phyloP scores from a whole-genome alignment of 2,329 filamentous ascomycete species.

The Colletotrichum lentis region DNA sequence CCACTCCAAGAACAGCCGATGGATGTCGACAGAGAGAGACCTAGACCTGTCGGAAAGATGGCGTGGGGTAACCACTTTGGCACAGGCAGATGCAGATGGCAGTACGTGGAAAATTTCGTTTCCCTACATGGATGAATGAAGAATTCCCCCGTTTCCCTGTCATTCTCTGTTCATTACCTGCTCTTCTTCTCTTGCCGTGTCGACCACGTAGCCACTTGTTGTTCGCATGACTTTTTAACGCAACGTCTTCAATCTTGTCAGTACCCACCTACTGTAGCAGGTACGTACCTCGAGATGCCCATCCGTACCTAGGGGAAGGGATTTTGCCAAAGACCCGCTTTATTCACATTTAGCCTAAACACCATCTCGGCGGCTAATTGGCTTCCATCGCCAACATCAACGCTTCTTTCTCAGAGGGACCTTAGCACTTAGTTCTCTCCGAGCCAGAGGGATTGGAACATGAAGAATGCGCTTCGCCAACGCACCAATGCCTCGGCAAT shows the following conservation, averaged over 20 bases:
- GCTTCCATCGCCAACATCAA: slow-evolving; percentile 21
- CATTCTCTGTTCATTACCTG: background rate
- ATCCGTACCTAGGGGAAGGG: slow-evolving; percentile 8
- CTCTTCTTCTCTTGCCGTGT: background rate
- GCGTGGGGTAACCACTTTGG: slow-evolving; percentile 6
- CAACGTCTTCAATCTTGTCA: background rate
- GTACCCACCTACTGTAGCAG: background rate
- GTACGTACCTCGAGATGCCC: background rate
- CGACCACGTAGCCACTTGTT: background rate
- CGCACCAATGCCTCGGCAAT: background rate
- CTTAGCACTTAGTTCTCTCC: background rate
- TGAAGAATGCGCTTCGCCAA: background rate
- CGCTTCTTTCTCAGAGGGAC: slow-evolving; percentile 17
- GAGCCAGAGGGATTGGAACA: too few relatives aligned
- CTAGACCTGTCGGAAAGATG: slow-evolving; percentile 1
- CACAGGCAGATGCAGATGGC: slow-evolving; percentile 5
- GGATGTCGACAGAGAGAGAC: background rate
- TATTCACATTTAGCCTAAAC: slow-evolving; percentile 37
- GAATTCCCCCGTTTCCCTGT: too few relatives aligned
- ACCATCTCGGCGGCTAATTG: slow-evolving; percentile 35
- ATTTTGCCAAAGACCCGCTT: slow-evolving; percentile 29
- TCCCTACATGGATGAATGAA: too few relatives aligned
- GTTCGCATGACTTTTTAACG: slow-evolving; percentile 13
- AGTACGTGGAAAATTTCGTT: background rate
- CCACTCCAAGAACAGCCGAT: background rate